These are phyloP conservation scores for Fraxinus paxiana DNA, from an alignment of 305 asterid genomes.

Conservation along the genomic window DNA sequence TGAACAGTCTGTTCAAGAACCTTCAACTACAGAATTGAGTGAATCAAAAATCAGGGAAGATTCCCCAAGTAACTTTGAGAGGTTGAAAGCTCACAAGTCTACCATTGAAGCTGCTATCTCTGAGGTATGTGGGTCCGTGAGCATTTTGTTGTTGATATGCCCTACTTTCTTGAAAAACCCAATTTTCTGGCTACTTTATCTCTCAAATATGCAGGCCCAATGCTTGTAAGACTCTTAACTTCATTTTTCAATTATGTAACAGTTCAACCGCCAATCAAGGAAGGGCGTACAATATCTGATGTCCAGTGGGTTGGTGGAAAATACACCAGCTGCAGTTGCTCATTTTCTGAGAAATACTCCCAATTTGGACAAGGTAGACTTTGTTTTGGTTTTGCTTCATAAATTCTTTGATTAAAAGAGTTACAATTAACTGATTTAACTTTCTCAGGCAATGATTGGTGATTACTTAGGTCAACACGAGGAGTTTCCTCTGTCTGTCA, in stretches of 20 bases:
- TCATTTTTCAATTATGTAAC: constrained; percentile 29
- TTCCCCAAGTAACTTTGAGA: constrained; percentile 82
- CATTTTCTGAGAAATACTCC: constrained; percentile 86
- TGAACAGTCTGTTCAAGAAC: constrained; percentile 46
- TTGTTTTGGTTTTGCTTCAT: constrained; percentile 23
- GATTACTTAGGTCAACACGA: constrained; percentile 97
- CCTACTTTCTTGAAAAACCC: constrained; percentile 18
- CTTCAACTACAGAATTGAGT: constrained; percentile 46
- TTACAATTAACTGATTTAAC: constrained; percentile 26
- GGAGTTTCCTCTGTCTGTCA: constrained; percentile 97
- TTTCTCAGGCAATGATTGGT: constrained; percentile 81
- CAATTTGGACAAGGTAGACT: constrained; percentile 76
- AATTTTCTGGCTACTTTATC: constrained; percentile 19
- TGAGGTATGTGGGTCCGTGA: constrained; percentile 57
- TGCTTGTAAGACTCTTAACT: constrained; percentile 26
- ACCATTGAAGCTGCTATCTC: constrained; percentile 91
- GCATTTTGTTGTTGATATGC: constrained; percentile 21
- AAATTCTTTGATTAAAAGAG: constrained; percentile 20
- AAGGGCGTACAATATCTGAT: constrained; percentile 71
- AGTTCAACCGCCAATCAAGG: constrained; percentile 88
- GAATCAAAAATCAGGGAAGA: constrained; percentile 68
- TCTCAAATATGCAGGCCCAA: constrained; percentile 14
- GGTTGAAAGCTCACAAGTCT: constrained; percentile 93
- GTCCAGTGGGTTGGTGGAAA: constrained; percentile 84
- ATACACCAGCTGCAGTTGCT: constrained; percentile 81